Percentiles rank a stretch among this genome's conserved stretches.
Evolutionary conservation across 768 basidiomycete species (phyloP).

Genomic region (Neoboletus subvelutipes): DNA sequence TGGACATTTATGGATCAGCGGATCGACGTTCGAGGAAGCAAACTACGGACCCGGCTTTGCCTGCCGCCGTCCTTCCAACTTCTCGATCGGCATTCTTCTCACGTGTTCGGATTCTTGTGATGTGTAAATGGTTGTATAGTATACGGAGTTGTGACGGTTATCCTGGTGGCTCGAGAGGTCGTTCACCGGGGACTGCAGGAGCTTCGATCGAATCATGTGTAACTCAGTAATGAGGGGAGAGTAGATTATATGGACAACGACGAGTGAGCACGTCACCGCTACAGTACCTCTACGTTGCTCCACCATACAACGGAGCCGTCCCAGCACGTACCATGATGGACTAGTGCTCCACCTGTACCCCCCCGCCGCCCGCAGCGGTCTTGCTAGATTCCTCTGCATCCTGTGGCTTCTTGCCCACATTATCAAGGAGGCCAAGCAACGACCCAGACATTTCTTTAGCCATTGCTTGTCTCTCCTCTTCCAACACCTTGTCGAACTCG

Average conservation of each 20-base stretch:
- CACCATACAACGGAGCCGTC: background rate
- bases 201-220: background rate
- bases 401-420: conserved; percentile 26
- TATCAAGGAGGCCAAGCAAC: conserved; percentile 34
- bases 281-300: conserved; percentile 10
- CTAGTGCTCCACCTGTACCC: conserved; percentile 8
- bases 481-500: conserved; percentile 49
- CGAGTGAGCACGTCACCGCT: background rate
- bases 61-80: background rate
- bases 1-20: background rate
- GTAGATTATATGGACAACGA: conserved; percentile 5
- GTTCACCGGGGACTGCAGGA: background rate
- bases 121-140: background rate
- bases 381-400: background rate
- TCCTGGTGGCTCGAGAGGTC: background rate
- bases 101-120: background rate
- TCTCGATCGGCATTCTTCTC: background rate
- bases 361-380: conserved; percentile 13
- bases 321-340: background rate
- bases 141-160: no score
- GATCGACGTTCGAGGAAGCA: no score
- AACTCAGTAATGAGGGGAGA: background rate
- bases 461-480: conserved; percentile 51
- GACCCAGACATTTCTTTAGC: conserved; percentile 47
- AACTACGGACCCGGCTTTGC: background rate